phyloP scores from a whole-genome alignment of 768 basidiomycete genomes.

The Dacryopinax spathularia region DNA sequence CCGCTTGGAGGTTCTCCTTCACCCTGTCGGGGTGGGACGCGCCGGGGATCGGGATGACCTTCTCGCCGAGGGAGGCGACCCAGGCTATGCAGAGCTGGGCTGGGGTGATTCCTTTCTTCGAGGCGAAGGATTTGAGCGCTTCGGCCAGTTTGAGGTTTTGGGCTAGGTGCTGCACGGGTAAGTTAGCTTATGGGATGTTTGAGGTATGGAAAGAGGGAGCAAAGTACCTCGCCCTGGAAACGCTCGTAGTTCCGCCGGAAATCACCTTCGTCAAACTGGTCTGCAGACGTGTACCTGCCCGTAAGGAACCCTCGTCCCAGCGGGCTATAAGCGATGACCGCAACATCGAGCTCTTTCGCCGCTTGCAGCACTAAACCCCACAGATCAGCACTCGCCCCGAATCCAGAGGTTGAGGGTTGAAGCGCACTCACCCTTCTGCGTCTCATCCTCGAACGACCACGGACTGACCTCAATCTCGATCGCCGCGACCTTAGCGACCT shows the following conservation, averaged over 20 bases:
- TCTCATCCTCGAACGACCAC: slow-evolving; percentile 24
- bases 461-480: slow-evolving; percentile 29
- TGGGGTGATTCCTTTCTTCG: slow-evolving; percentile 24
- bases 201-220: background rate
- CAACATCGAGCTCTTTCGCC: slow-evolving; percentile 24
- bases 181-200: background rate
- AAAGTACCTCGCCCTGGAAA: slow-evolving; percentile 31
- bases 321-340: slow-evolving; percentile 27
- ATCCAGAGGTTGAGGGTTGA: too few relatives aligned
- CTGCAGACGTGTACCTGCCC: slow-evolving; percentile 20
- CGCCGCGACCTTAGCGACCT: slow-evolving; percentile 23
- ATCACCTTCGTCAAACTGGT: slow-evolving; percentile 30
- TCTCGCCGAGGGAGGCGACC: slow-evolving; percentile 18
- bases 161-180: slow-evolving; percentile 22
- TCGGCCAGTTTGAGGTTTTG: slow-evolving; percentile 28
- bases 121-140: slow-evolving; percentile 20
- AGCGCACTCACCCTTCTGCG: slow-evolving; percentile 11
- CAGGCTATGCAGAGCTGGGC: slow-evolving; percentile 31
- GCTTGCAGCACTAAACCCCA: slow-evolving; percentile 21
- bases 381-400: background rate
- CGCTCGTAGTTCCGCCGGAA: slow-evolving; percentile 27
- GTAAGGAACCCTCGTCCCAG: slow-evolving; percentile 25
- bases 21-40: slow-evolving; percentile 30
- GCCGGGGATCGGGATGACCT: slow-evolving; percentile 21
- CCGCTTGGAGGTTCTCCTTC: slow-evolving; percentile 33